These are phyloP conservation scores for Colletotrichum sp. DNA, from an alignment of 2,329 filamentous ascomycete genomes.

Conservation along the genomic window DNA sequence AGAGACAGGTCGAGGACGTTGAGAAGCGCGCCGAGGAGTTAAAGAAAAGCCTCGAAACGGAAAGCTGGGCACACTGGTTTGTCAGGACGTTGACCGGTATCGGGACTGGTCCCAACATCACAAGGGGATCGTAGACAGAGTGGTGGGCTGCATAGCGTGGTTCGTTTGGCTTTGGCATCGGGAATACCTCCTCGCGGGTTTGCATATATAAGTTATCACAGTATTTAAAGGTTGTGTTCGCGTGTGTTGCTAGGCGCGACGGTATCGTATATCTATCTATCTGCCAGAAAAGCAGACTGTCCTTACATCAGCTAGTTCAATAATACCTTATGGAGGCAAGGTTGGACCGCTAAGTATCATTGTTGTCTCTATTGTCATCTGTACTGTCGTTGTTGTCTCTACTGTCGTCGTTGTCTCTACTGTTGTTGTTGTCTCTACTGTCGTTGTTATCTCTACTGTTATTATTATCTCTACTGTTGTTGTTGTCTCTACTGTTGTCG, in stretches of 20 bases:
- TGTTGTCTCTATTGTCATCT: no score
- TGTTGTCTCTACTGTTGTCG: no score
- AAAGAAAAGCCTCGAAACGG: constrained; percentile 65
- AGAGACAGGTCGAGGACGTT: constrained; percentile 75
- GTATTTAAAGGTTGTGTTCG: neutral
- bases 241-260: neutral
- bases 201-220: neutral
- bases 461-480: no score
- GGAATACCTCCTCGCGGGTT: constrained; percentile 9
- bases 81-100: constrained; percentile 66
- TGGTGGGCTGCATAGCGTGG: constrained; percentile 17
- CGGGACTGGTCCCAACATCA: constrained; percentile 64
- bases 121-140: constrained; percentile 27
- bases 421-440: no score
- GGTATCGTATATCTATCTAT: neutral
- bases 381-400: no score
- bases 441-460: neutral
- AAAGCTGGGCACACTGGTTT: constrained; percentile 70
- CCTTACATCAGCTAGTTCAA: neutral
- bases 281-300: neutral
- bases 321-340: neutral
- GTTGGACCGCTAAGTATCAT: neutral
- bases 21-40: constrained; percentile 69
- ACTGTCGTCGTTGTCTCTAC: neutral
- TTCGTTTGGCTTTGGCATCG: neutral